Evolutionary conservation across 2,329 filamentous ascomycete genomes (phyloP), one percentile per base, ranked within the genome.

Genomic region (Fusarium udum): DNA sequence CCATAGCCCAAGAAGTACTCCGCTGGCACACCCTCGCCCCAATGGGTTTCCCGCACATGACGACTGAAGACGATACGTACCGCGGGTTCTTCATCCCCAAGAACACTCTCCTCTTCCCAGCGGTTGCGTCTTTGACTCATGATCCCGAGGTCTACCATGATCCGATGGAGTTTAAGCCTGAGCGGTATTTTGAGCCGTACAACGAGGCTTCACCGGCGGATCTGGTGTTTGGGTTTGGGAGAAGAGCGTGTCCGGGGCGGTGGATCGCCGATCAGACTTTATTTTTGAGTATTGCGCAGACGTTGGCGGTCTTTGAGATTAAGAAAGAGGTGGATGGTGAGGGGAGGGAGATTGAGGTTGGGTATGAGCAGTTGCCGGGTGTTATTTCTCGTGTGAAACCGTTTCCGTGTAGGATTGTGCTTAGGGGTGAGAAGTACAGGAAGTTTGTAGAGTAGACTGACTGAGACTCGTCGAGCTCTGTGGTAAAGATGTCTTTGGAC

Each of bases 291-390:
- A 73, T 84, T 22, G 84, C 82, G 0, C 85, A 85, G 36, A 77
- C 81, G 0, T 77, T 90, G 4, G 81, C 87, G 0, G 84, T 83
- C 0, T 89, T 89, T 56, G 75, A 81, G 8, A 79, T 88, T 8
- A 31, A 45, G 26, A 75, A 71, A 32, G 70, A 62, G 1, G 1
- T 70, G 1, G 75, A 77, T 12, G 79, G 83, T 10, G 10, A 70
- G 7, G 86, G 83, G 0, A 79, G 75, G 24, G 79, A 80, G 15
- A 75, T 85, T 0, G 82, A 78, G 7, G 42, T 63, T 14, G 6
- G 22, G 2, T 57, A 63, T 43, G 58, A 70, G 26, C 55, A 60
- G n/a, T 26, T 71, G 26, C 61, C 68, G 2, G 68, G 68, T 28
- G 68, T 71, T 9, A 71, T 71, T 6, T 20, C 55, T 26, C 63